Evolutionary conservation across 2,329 filamentous ascomycete genomes (phyloP).

Genomic region (Pleoardoris graminearum): DNA sequence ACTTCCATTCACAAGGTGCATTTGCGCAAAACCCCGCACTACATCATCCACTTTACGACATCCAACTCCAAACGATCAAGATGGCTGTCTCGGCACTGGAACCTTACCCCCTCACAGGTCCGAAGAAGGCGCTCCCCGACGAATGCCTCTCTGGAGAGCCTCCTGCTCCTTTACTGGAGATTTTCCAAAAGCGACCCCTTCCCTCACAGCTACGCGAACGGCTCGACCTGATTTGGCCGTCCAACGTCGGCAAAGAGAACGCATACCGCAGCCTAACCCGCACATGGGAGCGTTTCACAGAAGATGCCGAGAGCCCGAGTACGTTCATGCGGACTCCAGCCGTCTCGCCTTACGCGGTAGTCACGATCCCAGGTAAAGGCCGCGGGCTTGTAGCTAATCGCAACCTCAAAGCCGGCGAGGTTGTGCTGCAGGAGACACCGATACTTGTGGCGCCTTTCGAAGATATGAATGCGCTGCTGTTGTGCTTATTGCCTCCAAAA

Average conservation of each 20-base stretch:
- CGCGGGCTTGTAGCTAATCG: background rate
- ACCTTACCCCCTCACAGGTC: background rate
- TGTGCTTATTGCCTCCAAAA: background rate
- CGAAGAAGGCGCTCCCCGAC: background rate
- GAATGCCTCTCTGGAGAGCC: background rate
- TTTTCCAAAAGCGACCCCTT: background rate
- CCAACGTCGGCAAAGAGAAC: background rate
- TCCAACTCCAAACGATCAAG: no score
- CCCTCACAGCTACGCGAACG: background rate
- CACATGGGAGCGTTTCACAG: background rate
- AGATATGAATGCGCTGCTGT: background rate
- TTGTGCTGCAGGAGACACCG: background rate
- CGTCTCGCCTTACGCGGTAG: background rate
- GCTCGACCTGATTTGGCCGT: background rate
- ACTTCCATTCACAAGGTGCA: no score
- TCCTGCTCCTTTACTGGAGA: background rate
- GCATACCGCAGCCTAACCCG: background rate
- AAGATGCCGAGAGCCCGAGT: background rate
- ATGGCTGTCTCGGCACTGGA: background rate
- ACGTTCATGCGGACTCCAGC: background rate
- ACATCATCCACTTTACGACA: no score
- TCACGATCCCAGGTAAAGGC: background rate
- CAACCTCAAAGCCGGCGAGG: background rate
- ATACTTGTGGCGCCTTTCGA: background rate
- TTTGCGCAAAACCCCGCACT: no score